Conservation (phyloP, 805 yeast genomes). For the Kazachstania taianensis region DNA sequence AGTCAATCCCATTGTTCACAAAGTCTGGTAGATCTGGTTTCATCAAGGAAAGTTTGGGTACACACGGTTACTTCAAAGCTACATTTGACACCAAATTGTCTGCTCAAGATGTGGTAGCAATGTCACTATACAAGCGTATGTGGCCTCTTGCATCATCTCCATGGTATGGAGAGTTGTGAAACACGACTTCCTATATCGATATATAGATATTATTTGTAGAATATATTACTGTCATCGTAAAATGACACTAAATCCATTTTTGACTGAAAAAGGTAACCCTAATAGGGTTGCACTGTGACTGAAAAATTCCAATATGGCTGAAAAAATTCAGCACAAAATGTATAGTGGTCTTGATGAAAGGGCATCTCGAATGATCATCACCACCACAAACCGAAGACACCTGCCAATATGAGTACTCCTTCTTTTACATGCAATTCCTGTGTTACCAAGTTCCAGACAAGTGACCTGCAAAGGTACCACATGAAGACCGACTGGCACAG, state of each 20-base stretch:
- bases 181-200: neutral
- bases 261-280: no score
- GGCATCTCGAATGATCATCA: no score
- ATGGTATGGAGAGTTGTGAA: constrained; percentile 18
- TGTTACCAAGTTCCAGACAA: constrained; percentile 63
- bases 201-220: constrained; percentile 1
- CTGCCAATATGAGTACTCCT: constrained; percentile 13
- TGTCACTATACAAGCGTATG: constrained; percentile 86
- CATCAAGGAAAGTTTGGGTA: constrained; percentile 91
- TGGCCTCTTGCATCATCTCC: constrained; percentile 59
- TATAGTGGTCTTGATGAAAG: no score
- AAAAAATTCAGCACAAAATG: no score
- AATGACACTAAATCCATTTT: no score
- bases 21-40: constrained; percentile 89
- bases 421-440: constrained; percentile 82
- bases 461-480: constrained; percentile 82
- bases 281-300: no score
- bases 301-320: no score
- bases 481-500: constrained; percentile 99
- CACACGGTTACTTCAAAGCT: constrained; percentile 97
- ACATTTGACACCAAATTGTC: constrained; percentile 83
- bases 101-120: constrained; percentile 87
- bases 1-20: constrained; percentile 85
- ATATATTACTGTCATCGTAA: no score
- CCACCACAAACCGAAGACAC: no score